These are phyloP conservation scores for Aspergillus fijiensis DNA, from an alignment of 2,329 filamentous ascomycete species.

Conservation along the genomic window DNA sequence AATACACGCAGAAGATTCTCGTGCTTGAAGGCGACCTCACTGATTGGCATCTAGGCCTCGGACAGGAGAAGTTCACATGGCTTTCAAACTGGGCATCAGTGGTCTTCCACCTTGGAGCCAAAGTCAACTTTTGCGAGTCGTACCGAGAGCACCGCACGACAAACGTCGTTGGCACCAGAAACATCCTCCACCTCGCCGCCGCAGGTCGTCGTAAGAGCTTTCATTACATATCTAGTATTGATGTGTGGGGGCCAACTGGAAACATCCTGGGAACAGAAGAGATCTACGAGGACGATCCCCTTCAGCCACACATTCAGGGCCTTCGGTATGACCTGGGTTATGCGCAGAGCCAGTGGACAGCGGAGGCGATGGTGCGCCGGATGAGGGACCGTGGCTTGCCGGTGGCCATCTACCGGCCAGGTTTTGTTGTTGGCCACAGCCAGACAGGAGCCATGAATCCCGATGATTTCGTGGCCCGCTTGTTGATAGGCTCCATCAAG, in stretches of 20 bases:
- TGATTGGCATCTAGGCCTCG: constrained; percentile 6
- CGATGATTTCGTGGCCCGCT: constrained; percentile 78
- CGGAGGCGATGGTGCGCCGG: constrained; percentile 64
- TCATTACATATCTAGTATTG: constrained; percentile 14
- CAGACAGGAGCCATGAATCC: constrained; percentile 61
- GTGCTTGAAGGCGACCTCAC: constrained; percentile 3
- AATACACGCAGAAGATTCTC: neutral
- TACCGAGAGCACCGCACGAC: constrained; percentile 9
- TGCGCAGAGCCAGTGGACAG: constrained; percentile 9
- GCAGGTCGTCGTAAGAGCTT: constrained; percentile 6
- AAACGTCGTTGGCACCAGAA: constrained; percentile 8
- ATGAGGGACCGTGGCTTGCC: constrained; percentile 69
- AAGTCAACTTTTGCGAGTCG: constrained; percentile 13
- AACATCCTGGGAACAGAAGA: constrained; percentile 7
- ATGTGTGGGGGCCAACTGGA: constrained; percentile 11
- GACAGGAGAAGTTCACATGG: constrained; percentile 1
- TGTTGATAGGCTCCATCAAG: constrained; percentile 79
- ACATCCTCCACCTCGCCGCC: constrained; percentile 4
- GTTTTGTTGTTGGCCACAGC: constrained; percentile 73
- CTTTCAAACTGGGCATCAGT: constrained; percentile 9
- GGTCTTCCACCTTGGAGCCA: constrained; percentile 11
- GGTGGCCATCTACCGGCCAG: constrained; percentile 70
- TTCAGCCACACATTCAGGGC: constrained; percentile 8
- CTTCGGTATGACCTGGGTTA: constrained; percentile 54
- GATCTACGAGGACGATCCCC: constrained; percentile 11